Base-by-base conservation (phyloP, 2,329 filamentous ascomycete genomes). In the Grosmannia serpens region DNA sequence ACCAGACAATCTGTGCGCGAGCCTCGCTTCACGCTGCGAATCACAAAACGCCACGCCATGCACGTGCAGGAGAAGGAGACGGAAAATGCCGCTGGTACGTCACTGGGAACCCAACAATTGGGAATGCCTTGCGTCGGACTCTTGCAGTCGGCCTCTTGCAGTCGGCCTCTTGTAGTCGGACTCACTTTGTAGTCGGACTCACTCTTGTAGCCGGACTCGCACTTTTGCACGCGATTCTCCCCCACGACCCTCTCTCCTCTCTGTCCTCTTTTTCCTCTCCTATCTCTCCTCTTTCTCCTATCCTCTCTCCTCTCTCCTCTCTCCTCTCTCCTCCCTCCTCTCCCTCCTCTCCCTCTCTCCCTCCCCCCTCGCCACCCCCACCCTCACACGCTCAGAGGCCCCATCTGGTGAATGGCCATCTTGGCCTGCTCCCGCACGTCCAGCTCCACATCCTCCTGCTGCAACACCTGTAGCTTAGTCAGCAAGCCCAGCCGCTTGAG, bases 361-460 rank as follows among this genome's bases (percentile, higher is more conserved):
- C 54, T 35, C 2, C 29, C 8, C 26, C 9, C 41, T 24, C 31
- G 24, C 29, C 20, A 1, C 7, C 2, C 24, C 6, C 52, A 20
- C 33, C 11, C 22, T 17, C 20, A 33, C 22, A 49, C 17, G 27
- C 57, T 49, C 46, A 31, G 44, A 53, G 38, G 29, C 33, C 49
- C 57, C 50, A 94, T 81, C 71, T 91, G 84, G 74, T 85, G 85
- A 15, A 87, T 72, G 1, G 89, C 91, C 50, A 83, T 86, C 74
- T 91, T 95, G 1, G 89, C 89, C 62, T 90, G 76, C 74, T 97
- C 90, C 56, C 87, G 78, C 26, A 96, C 88, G 70, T 96, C 89
- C 59, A 94, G 71, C 67, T 95, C 89, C 2, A 76, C 71, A 71
- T 97, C 92, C 62, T 81, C 72, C 67, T 82, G 73, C 64, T 74